phyloP scores from a whole-genome alignment of 345 rosid genomes.

The Gossypium raimondii region DNA sequence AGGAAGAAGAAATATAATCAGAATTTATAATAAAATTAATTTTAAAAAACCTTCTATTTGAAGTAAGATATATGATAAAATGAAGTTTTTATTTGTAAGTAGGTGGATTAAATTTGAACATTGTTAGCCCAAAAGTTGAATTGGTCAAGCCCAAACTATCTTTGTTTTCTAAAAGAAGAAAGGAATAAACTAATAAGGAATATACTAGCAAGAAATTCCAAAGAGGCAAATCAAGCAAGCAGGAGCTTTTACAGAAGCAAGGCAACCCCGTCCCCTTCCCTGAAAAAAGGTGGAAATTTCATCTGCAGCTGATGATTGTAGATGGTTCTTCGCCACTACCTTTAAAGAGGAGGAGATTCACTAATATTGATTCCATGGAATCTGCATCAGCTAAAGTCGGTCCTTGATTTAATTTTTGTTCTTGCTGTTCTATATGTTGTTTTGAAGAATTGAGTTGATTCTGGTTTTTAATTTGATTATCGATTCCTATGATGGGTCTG shows the following conservation, averaged over 20 bases:
- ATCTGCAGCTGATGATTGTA: slow-evolving; percentile 46
- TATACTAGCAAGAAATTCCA: background rate
- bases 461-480: slow-evolving; percentile 13
- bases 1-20: accelerated
- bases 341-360: slow-evolving; percentile 69
- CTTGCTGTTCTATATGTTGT: slow-evolving; percentile 3
- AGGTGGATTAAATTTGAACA: too few relatives aligned
- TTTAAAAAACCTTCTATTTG: too few relatives aligned
- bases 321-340: slow-evolving; percentile 42
- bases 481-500: slow-evolving; percentile 5
- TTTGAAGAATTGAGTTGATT: slow-evolving; percentile 16
- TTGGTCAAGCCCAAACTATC: background rate
- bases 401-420: background rate
- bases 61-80: too few relatives aligned
- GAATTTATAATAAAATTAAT: background rate
- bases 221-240: background rate
- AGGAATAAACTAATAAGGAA: background rate
- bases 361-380: slow-evolving; percentile 59
- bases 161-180: background rate
- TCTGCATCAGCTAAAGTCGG: slow-evolving; percentile 62
- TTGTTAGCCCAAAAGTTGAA: background rate
- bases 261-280: background rate
- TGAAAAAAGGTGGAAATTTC: background rate
- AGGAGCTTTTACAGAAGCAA: background rate
- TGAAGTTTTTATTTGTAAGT: too few relatives aligned